Conservation (phyloP, 352 stramenopile species). For the Albugo laibachii region DNA sequence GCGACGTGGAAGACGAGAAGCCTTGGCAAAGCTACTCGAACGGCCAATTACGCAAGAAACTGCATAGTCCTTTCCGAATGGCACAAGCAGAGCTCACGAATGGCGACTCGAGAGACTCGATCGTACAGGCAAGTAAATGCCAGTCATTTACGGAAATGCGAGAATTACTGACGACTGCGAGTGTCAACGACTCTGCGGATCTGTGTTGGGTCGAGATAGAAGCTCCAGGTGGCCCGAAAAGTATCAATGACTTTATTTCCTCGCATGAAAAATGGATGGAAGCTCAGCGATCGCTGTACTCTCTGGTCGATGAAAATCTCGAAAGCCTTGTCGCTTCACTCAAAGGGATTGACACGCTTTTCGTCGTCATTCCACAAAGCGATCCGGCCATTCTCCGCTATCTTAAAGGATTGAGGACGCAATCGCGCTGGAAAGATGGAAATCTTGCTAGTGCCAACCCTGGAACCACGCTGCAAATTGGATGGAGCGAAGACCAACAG, state of each 20-base stretch:
- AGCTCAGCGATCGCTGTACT: constrained; percentile 25
- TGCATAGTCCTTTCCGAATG: constrained; percentile 21
- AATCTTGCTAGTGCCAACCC: constrained; percentile 5
- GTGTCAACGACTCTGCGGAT: constrained; percentile 13
- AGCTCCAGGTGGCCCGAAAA: constrained; percentile 12
- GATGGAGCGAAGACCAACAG: constrained; percentile 31
- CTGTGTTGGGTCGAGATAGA: constrained; percentile 65
- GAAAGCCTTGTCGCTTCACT: constrained; percentile 16
- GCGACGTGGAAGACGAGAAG: constrained; percentile 14
- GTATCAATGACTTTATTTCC: constrained; percentile 34
- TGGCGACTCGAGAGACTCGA: no score
- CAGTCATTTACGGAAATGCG: no score
- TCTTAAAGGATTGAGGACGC: constrained; percentile 48
- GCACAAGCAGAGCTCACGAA: no score
- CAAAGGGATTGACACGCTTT: constrained; percentile 25
- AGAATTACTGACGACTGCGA: no score
- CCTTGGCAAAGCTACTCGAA: constrained; percentile 55
- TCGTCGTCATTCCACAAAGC: constrained; percentile 49
- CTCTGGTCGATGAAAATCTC: constrained; percentile 27
- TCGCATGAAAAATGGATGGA: constrained; percentile 49
- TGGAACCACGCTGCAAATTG: constrained; percentile 6
- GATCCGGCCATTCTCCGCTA: constrained; percentile 50
- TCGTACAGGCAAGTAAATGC: no score
- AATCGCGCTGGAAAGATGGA: constrained; percentile 49
- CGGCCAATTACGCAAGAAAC: constrained; percentile 26